Base-by-base conservation (phyloP, 2,329 filamentous ascomycete genomes). In the Phoma sp. region DNA sequence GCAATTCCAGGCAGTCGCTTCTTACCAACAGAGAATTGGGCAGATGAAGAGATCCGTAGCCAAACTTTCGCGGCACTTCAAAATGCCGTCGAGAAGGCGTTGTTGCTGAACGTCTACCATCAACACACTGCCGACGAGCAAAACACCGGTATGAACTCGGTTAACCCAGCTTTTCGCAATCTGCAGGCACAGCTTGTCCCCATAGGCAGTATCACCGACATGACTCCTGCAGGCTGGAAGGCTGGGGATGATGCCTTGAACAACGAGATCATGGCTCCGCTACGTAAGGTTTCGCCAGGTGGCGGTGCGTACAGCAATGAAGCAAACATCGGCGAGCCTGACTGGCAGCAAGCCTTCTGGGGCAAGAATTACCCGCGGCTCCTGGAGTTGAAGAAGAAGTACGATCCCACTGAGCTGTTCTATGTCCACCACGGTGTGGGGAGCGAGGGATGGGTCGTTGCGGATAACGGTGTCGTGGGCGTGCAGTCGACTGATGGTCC, bases 331-430 rank as follows among this genome's bases (percentile, higher is more conserved):
- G 70, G 69, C n/a, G 76, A 79, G 59, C 71, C 75, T 5, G 58
- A 72, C 24, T 79, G 74, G 63, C 73, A 78, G 52, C 24, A 69
- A 19, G 63, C 72, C 6, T 80, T 78, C 60, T 80, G 73, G 72
- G 78, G 77, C 6, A 51, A 52, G 13, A 69, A 72, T 43, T 74
- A 74, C 46, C 56, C 61, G 1, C 51, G 61, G 27, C 58, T 74
- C 15, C 25, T 64, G 44, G 49, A 57, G 44, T 55, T 72, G 49
- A 74, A 74, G 62, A 60, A 67, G 51, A 64, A 64, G 44, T 65
- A 62, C 55, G 71, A 74, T 45, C 69, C 70, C 2, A 61, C 53
- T 12, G 72, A 64, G 38, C 33, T 75, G 33, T 75, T 75, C 58
- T 74, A 73, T 41, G 68, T 69, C 12, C 60, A 66, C 37, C 62